phyloP scores from a whole-genome alignment of 352 stramenopile genomes.

The Phytophthora cajani region DNA sequence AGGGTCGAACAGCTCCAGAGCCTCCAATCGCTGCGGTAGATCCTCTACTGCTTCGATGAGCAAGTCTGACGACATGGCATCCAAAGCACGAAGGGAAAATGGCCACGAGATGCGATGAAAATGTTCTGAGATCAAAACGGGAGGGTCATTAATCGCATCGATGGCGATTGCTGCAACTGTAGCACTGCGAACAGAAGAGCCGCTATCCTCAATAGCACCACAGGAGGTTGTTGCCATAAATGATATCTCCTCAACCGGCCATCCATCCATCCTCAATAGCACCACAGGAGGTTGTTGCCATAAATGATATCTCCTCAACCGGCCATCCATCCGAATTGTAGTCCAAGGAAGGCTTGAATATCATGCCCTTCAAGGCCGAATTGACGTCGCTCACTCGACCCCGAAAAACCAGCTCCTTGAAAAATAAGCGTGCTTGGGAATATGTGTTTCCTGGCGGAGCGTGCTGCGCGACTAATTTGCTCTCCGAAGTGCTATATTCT shows the following conservation, averaged over 20 bases:
- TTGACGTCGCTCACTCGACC: conserved; percentile 56
- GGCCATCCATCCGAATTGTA: conserved; percentile 57
- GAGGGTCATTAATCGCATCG: conserved; percentile 44
- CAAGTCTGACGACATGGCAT: conserved; percentile 3
- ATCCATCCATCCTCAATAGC: conserved; percentile 18
- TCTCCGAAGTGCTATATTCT: conserved; percentile 25
- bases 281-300: conserved; percentile 16
- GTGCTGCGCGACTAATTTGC: conserved; percentile 22
- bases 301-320: conserved; percentile 43
- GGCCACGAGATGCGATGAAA: conserved; percentile 29
- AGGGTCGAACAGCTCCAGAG: conserved; percentile 33
- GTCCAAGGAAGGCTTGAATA: conserved; percentile 58
- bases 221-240: conserved; percentile 25
- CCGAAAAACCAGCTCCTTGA: conserved; percentile 37
- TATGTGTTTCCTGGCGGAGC: conserved; percentile 11
- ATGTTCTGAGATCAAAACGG: conserved; percentile 36
- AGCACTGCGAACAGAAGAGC: not conserved
- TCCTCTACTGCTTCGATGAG: conserved; percentile 50
- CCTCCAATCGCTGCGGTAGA: conserved; percentile 30
- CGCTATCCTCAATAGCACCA: not conserved
- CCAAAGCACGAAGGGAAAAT: conserved; percentile 12
- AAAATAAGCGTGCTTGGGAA: conserved; percentile 51
- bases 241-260: conserved; percentile 44
- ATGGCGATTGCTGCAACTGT: conserved; percentile 33
- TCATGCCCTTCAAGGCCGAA: conserved; percentile 51